A percentile compares a stretch with the other conserved stretches of the same genome.
phyloP scores from a whole-genome alignment of 2,329 filamentous ascomycete genomes.

The Epichloe amarillans region DNA sequence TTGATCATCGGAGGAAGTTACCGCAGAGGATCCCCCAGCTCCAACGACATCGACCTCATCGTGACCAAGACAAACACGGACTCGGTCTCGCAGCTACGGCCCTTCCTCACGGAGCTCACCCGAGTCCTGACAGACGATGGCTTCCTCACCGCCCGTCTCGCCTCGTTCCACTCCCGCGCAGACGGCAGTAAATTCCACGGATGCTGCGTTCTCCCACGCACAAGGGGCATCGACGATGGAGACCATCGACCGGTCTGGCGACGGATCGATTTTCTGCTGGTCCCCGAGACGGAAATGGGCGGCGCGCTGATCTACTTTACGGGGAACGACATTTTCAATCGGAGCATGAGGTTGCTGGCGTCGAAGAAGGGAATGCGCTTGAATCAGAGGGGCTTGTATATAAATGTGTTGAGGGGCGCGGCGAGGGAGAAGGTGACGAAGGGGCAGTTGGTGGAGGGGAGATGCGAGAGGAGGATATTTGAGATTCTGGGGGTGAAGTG shows the following conservation, averaged over 20 bases:
- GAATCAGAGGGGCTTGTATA: constrained; percentile 70
- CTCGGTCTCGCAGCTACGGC: constrained; percentile 41
- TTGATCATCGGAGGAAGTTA: constrained; percentile 75
- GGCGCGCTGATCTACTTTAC: constrained; percentile 92
- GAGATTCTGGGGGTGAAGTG: constrained; percentile 71
- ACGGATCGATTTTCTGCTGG: constrained; percentile 72
- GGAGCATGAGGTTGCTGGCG: constrained; percentile 69
- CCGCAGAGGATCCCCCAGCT: constrained; percentile 59
- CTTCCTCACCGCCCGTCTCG: constrained; percentile 60
- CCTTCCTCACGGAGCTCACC: constrained; percentile 51
- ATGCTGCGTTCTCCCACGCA: constrained; percentile 54
- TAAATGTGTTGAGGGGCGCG: no score
- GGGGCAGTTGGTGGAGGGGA: constrained; percentile 59
- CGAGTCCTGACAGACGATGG: constrained; percentile 40
- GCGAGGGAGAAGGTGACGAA: constrained; percentile 45
- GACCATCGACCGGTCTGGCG: constrained; percentile 48
- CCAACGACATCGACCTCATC: constrained; percentile 75
- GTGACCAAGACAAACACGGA: constrained; percentile 54
- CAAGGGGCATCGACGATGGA: constrained; percentile 5
- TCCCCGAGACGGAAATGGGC: constrained; percentile 66
- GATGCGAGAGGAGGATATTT: constrained; percentile 69
- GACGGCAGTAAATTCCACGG: constrained; percentile 79
- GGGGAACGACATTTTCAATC: constrained; percentile 88
- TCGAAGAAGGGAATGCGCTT: constrained; percentile 70
- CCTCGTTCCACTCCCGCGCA: constrained; percentile 32